Conservation (phyloP, 148 eudicot genomes). For the Camellia granthamiana region DNA sequence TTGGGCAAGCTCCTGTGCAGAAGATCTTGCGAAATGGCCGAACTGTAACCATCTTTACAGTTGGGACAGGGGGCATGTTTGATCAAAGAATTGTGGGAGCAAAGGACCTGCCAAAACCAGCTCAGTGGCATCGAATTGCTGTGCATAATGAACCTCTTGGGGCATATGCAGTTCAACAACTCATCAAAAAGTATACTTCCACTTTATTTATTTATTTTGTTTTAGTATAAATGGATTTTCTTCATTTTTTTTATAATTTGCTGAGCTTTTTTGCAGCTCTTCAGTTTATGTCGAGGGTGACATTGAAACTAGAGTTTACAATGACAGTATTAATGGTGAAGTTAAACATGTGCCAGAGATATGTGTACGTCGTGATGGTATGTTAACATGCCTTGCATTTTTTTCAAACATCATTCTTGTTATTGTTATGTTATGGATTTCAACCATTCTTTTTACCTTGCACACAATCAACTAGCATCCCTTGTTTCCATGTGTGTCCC, state of each 20-base stretch:
- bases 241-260: conserved; percentile 13
- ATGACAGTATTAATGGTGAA: conserved; percentile 78
- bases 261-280: conserved; percentile 54
- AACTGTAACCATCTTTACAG: conserved; percentile 83
- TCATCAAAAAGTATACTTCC: conserved; percentile 63
- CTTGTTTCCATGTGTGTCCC: too few species aligned
- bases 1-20: conserved; percentile 89
- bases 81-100: conserved; percentile 62
- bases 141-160: conserved; percentile 85
- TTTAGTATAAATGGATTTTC: not conserved
- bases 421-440: not conserved
- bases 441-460: not conserved
- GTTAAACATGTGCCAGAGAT: conserved; percentile 76
- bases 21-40: conserved; percentile 88
- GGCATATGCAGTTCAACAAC: conserved; percentile 82
- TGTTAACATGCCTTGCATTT: conserved; percentile 9
- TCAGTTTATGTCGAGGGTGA: conserved; percentile 96
- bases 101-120: conserved; percentile 73
- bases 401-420: not conserved
- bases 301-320: conserved; percentile 86
- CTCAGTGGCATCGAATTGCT: conserved; percentile 93
- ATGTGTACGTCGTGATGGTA: conserved; percentile 88
- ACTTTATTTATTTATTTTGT: not conserved
- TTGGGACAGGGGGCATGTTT: conserved; percentile 97
- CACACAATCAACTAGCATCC: not conserved